These are phyloP conservation scores for Piedraia hortae DNA, from an alignment of 2,329 filamentous ascomycete genomes.

Conservation along the genomic window DNA sequence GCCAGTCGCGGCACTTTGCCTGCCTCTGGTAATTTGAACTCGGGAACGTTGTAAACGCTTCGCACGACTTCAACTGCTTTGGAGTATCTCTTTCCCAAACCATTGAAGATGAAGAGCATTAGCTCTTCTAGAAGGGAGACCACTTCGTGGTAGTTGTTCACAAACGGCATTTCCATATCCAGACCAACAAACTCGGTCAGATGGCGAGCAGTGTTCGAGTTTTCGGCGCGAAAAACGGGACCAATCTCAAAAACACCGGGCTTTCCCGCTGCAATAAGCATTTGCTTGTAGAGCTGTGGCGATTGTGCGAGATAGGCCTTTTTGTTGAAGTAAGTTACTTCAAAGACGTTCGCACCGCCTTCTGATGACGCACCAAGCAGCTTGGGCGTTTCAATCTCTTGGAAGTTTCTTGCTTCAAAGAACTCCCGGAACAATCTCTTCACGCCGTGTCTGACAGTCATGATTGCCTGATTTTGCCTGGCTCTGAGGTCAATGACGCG, in stretches of 20 bases:
- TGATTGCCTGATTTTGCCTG: constrained; percentile 72
- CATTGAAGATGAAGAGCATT: constrained; percentile 53
- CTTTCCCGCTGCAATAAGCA: constrained; percentile 53
- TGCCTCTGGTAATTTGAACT: constrained; percentile 44
- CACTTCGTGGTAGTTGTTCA: constrained; percentile 52
- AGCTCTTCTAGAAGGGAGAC: constrained; percentile 43
- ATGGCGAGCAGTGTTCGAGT: constrained; percentile 59
- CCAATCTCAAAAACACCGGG: constrained; percentile 55
- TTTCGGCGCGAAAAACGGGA: constrained; percentile 64
- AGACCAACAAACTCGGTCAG: constrained; percentile 77
- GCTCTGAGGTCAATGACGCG: constrained; percentile 77
- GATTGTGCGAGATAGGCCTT: constrained; percentile 56
- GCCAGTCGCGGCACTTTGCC: constrained; percentile 52
- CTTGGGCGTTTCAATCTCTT: constrained; percentile 68
- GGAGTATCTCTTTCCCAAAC: constrained; percentile 36
- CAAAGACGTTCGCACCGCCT: constrained; percentile 78
- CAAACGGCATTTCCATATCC: constrained; percentile 71
- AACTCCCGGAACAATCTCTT: constrained; percentile 51
- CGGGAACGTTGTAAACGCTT: constrained; percentile 46
- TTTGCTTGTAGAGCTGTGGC: constrained; percentile 71
- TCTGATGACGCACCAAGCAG: constrained; percentile 76
- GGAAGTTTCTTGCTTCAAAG: constrained; percentile 45
- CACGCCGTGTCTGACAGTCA: constrained; percentile 38
- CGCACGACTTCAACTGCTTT: constrained; percentile 48
- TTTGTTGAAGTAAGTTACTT: constrained; percentile 66